Percentiles rank a stretch among this genome's conserved stretches.
Conservation (phyloP, 2,329 filamentous ascomycete species). For the Dactylonectria macrodidyma region DNA sequence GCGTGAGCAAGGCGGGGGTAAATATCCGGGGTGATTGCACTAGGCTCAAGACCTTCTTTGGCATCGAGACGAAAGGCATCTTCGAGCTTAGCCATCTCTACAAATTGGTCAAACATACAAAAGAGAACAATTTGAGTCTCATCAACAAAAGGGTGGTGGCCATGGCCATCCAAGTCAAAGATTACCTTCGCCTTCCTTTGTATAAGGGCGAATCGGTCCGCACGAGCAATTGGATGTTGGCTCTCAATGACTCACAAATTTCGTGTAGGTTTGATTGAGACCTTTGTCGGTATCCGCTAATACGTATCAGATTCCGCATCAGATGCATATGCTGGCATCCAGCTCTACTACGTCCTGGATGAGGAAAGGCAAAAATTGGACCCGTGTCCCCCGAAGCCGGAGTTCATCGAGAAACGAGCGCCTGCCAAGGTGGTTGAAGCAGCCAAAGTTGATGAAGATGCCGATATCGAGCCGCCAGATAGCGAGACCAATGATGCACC, state of each 20-base stretch:
- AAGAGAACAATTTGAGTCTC: slow-evolving; percentile 62
- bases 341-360: slow-evolving; percentile 82
- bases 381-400: slow-evolving; percentile 80
- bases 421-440: slow-evolving; percentile 69
- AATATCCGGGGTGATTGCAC: slow-evolving; percentile 79
- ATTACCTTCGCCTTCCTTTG: slow-evolving; percentile 80
- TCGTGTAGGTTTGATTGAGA: slow-evolving; percentile 67
- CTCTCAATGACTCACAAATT: slow-evolving; percentile 76
- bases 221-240: slow-evolving; percentile 80
- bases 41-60: slow-evolving; percentile 77
- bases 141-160: slow-evolving; percentile 78
- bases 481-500: slow-evolving; percentile 17
- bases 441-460: slow-evolving; percentile 5
- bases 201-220: slow-evolving; percentile 81
- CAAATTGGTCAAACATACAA: slow-evolving; percentile 79
- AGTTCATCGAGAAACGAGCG: slow-evolving; percentile 75
- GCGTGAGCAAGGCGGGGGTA: slow-evolving; percentile 83
- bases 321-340: slow-evolving; percentile 85
- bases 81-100: slow-evolving; percentile 90
- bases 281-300: slow-evolving; percentile 13
- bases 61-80: slow-evolving; percentile 75
- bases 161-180: slow-evolving; percentile 78
- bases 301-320: slow-evolving; percentile 77
- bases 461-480: slow-evolving; percentile 18
- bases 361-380: slow-evolving; percentile 74